phyloP scores from a whole-genome alignment of 495 filamentous ascomycete genomes.

The Trichodelitschia bisporula region DNA sequence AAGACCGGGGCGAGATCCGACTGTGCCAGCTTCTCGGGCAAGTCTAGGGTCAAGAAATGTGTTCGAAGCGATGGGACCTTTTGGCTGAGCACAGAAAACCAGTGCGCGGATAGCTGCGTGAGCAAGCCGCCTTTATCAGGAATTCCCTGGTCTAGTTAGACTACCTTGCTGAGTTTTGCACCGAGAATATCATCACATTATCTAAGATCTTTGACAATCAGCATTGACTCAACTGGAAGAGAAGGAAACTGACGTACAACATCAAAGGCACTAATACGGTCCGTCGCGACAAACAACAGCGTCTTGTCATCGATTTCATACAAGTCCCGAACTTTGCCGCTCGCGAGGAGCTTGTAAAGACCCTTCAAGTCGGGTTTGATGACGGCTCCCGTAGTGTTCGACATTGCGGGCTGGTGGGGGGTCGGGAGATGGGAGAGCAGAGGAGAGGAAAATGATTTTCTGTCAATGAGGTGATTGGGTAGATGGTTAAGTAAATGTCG shows the following conservation, averaged over 20 bases:
- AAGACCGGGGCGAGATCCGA: background rate
- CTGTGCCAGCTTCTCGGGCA: conserved; percentile 25
- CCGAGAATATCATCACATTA: conserved; percentile 29
- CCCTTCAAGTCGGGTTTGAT: background rate
- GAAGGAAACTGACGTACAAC: too few species aligned
- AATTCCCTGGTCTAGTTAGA: too few species aligned
- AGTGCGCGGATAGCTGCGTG: conserved; percentile 59
- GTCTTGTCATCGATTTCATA: conserved; percentile 51
- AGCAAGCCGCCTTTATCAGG: conserved; percentile 66
- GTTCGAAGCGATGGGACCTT: conserved; percentile 42
- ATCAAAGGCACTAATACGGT: conserved; percentile 90
- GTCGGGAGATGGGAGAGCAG: too few species aligned
- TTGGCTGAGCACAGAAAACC: conserved; percentile 51
- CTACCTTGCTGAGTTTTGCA: background rate
- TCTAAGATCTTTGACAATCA: too few species aligned
- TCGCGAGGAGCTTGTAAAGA: background rate
- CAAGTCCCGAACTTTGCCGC: conserved; percentile 39
- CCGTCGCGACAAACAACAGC: conserved; percentile 70
- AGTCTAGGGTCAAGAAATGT: conserved; percentile 48
- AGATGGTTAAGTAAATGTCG: too few species aligned
- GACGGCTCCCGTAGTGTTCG: too few species aligned
- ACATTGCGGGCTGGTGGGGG: too few species aligned
- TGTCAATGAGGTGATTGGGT: too few species aligned
- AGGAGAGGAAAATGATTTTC: too few species aligned
- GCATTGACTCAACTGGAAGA: too few species aligned